Conservation (phyloP, 108 stramenopile species). For the Schizochytrium sp. region DNA sequence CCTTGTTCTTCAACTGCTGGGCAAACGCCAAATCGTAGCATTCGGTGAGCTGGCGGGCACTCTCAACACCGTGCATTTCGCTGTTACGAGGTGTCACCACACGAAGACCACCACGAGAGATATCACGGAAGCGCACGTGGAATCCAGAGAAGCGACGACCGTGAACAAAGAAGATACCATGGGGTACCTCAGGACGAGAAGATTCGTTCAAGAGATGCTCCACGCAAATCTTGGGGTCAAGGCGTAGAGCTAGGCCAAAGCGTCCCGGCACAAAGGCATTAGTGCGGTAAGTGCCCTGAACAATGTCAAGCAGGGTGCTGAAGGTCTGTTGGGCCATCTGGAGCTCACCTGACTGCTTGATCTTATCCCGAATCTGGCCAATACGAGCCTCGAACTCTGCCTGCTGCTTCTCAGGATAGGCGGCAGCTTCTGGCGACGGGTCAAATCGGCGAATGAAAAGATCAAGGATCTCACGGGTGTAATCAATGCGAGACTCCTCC, state of each 20-base stretch:
- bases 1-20: conserved; percentile 97
- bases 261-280: conserved; percentile 93
- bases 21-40: conserved; percentile 92
- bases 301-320: conserved; percentile 75
- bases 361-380: conserved; percentile 84
- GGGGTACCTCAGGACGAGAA: conserved; percentile 79
- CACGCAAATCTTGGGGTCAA: conserved; percentile 89
- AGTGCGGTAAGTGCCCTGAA: conserved; percentile 86
- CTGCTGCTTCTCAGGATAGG: conserved; percentile 73
- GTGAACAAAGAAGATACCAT: conserved; percentile 91
- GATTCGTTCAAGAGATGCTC: conserved; percentile 68
- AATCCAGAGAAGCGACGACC: conserved; percentile 96
- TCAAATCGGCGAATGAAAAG: conserved; percentile 67
- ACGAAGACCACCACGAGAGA: conserved; percentile 93
- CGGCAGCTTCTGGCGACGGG: conserved; percentile 71
- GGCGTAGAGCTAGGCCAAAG: conserved; percentile 89
- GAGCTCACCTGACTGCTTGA: conserved; percentile 68
- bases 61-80: conserved; percentile 90
- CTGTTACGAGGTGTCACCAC: conserved; percentile 90
- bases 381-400: conserved; percentile 84
- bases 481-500: conserved; percentile 11
- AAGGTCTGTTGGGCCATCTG: conserved; percentile 59
- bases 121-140: conserved; percentile 96
- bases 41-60: conserved; percentile 93
- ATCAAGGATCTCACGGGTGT: conserved; percentile 61